Conservation (phyloP, 805 yeast species). For the Candida quercuum region DNA sequence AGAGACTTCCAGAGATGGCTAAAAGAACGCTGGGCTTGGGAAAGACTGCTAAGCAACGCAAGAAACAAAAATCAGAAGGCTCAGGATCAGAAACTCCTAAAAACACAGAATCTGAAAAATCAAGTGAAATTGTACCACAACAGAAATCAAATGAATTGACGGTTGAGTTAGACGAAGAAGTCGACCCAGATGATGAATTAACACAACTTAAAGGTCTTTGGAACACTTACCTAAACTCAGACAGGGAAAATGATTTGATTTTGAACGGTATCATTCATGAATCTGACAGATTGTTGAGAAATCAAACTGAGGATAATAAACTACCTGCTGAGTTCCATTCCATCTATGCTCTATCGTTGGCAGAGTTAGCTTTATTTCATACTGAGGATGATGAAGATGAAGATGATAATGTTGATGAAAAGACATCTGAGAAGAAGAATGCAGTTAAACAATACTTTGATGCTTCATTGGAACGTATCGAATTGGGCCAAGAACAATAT, state of each 20-base stretch:
- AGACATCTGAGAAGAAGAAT: background rate
- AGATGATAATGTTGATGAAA: background rate
- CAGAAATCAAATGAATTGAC: constrained; percentile 39
- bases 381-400: constrained; percentile 33
- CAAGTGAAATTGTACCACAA: constrained; percentile 8
- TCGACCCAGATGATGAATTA: constrained; percentile 74
- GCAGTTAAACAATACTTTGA: constrained; percentile 51
- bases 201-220: constrained; percentile 72
- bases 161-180: constrained; percentile 65
- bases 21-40: constrained; percentile 67
- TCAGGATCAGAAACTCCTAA: constrained; percentile 10
- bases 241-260: constrained; percentile 56
- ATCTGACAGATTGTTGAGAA: constrained; percentile 72
- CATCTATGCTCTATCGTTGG: constrained; percentile 67
- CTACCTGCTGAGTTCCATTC: constrained; percentile 56
- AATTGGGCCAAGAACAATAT: constrained; percentile 47
- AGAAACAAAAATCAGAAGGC: constrained; percentile 29
- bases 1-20: constrained; percentile 39
- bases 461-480: constrained; percentile 68
- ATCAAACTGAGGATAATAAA: constrained; percentile 20
- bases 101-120: constrained; percentile 14
- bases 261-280: constrained; percentile 88
- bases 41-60: constrained; percentile 45
- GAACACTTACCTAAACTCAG: constrained; percentile 52
- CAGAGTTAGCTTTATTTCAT: constrained; percentile 57